Evolutionary conservation across 306 rosid species (phyloP).

Genomic region (Bauhinia variegata): DNA sequence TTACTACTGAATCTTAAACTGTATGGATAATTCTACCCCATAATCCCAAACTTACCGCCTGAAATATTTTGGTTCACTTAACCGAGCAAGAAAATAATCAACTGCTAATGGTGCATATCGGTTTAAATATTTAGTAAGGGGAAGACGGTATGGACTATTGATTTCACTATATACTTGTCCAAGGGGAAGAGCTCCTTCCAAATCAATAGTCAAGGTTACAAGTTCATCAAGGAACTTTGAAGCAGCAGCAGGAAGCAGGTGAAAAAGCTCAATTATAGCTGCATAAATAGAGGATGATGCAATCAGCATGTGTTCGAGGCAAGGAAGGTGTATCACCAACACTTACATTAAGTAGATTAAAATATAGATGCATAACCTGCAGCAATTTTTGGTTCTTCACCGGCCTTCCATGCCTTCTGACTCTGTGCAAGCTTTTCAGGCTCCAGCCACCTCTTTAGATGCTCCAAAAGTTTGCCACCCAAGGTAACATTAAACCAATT

Average conservation of each 20-base stretch:
- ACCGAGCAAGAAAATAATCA: constrained; percentile 91
- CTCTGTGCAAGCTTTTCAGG: constrained; percentile 97
- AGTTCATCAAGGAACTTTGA: constrained; percentile 97
- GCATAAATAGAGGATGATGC: constrained; percentile 40
- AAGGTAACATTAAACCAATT: constrained; percentile 98
- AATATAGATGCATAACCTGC: constrained; percentile 64
- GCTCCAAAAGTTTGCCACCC: constrained; percentile 92
- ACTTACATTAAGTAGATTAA: constrained; percentile 33
- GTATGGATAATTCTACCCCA: background rate
- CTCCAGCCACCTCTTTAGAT: constrained; percentile 97
- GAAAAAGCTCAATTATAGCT: constrained; percentile 99
- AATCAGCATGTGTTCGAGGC: constrained; percentile 27
- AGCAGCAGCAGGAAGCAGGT: constrained; percentile 95
- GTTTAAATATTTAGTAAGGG: constrained; percentile 88
- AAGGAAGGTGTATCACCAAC: constrained; percentile 34
- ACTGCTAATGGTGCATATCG: constrained; percentile 85
- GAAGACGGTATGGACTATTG: constrained; percentile 94
- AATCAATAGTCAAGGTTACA: constrained; percentile 93
- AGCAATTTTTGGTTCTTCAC: constrained; percentile 99
- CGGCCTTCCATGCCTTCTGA: constrained; percentile 98
- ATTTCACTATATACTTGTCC: constrained; percentile 98
- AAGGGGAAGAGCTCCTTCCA: constrained; percentile 97
- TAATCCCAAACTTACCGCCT: constrained; percentile 68
- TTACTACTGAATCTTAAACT: constrained; percentile 37
- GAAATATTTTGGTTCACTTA: constrained; percentile 92